Percentiles rank a stretch among this genome's conserved stretches.
Conservation (phyloP, 2,329 filamentous ascomycete species). For the Fusarium veterinarium region DNA sequence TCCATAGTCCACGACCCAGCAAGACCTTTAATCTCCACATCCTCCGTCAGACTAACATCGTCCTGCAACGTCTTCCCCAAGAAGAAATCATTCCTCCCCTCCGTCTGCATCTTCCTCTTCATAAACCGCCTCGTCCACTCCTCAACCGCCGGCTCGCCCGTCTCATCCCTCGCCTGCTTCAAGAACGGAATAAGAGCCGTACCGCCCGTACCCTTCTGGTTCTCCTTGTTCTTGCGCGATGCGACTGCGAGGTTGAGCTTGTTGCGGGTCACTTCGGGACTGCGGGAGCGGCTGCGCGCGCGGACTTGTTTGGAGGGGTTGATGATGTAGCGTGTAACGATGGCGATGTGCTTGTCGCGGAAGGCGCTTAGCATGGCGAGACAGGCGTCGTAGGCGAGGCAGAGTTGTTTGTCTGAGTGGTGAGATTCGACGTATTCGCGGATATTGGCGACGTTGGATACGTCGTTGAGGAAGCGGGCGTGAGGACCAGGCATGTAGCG, state of each 20-base stretch:
- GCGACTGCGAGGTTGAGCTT: slow-evolving; percentile 72
- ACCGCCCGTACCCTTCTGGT: slow-evolving; percentile 89
- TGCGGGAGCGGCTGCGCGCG: slow-evolving; percentile 70
- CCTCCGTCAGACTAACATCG: slow-evolving; percentile 53
- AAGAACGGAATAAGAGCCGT: slow-evolving; percentile 95
- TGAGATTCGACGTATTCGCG: slow-evolving; percentile 79
- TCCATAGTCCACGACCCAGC: slow-evolving; percentile 92
- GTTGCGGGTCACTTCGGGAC: slow-evolving; percentile 62
- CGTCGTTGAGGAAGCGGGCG: slow-evolving; percentile 86
- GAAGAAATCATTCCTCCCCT: slow-evolving; percentile 68
- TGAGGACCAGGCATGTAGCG: slow-evolving; percentile 96
- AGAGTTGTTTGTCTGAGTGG: slow-evolving; percentile 72
- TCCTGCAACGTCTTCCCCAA: slow-evolving; percentile 62
- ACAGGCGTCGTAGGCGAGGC: slow-evolving; percentile 89
- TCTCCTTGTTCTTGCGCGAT: slow-evolving; percentile 62
- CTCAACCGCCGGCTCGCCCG: slow-evolving; percentile 86
- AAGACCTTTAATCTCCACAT: slow-evolving; percentile 71
- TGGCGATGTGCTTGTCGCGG: slow-evolving; percentile 94
- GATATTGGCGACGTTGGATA: slow-evolving; percentile 85
- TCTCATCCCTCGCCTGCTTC: slow-evolving; percentile 97
- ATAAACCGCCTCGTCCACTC: slow-evolving; percentile 70
- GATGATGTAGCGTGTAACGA: slow-evolving; percentile 96
- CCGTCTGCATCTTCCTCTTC: slow-evolving; percentile 61
- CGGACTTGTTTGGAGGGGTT: slow-evolving; percentile 83
- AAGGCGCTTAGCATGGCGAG: slow-evolving; percentile 76